Evolutionary conservation across 768 basidiomycete species (phyloP).

Genomic region (Lentinula raphanica): DNA sequence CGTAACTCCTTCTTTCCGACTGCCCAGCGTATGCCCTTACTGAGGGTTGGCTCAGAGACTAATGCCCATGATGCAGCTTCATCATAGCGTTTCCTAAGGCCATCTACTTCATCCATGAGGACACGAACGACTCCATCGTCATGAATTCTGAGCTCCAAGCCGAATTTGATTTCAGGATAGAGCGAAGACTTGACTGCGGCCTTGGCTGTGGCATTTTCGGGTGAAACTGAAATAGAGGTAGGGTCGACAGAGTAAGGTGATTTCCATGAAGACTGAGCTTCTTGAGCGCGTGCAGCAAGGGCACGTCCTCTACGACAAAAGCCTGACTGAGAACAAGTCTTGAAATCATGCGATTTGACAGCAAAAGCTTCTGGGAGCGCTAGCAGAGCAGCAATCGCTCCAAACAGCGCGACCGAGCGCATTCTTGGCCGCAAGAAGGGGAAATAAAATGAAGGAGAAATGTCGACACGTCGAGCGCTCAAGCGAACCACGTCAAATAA

Average conservation of each 20-base stretch:
- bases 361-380: constrained; percentile 37
- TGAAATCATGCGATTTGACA: constrained; percentile 85
- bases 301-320: constrained; percentile 93
- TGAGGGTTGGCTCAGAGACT: constrained; percentile 62
- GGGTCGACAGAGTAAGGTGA: constrained; percentile 84
- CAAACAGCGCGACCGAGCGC: constrained; percentile 20
- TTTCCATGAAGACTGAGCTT: constrained; percentile 54
- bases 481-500: background rate
- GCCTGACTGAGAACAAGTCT: constrained; percentile 88
- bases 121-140: constrained; percentile 88
- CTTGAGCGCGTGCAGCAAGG: constrained; percentile 67
- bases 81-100: constrained; percentile 80
- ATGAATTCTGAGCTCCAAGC: constrained; percentile 78
- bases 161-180: constrained; percentile 80
- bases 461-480: background rate
- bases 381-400: constrained; percentile 30
- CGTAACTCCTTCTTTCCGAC: constrained; percentile 59
- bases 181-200: constrained; percentile 76
- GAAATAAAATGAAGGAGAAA: background rate
- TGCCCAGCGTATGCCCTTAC: constrained; percentile 57
- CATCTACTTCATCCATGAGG: constrained; percentile 83
- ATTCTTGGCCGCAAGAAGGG: background rate
- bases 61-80: constrained; percentile 91
- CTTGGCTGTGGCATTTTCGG: constrained; percentile 57
- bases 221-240: constrained; percentile 44